phyloP scores from a whole-genome alignment of 2,329 filamentous ascomycete genomes.

The Aspergillus novoparasiticus region DNA sequence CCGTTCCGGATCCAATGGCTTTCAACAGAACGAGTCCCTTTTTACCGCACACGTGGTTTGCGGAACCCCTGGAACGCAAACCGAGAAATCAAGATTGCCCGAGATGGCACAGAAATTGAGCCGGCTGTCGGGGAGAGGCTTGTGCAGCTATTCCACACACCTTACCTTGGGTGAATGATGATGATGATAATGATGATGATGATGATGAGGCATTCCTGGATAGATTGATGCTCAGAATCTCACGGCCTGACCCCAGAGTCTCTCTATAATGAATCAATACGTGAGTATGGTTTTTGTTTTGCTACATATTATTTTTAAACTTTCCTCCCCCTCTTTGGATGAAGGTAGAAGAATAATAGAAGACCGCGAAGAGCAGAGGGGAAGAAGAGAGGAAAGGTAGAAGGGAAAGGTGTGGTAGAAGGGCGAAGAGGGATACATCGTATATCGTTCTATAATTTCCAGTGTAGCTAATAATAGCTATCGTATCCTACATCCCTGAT shows the following conservation, averaged over 20 bases:
- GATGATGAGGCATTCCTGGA: background rate
- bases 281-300: background rate
- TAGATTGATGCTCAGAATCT: background rate
- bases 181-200: no score
- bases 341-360: background rate
- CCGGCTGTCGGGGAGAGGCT: constrained; percentile 76
- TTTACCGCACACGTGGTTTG: constrained; percentile 83
- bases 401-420: background rate
- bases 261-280: background rate
- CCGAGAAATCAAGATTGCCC: constrained; percentile 90
- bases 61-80: constrained; percentile 96
- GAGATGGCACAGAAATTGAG: constrained; percentile 92
- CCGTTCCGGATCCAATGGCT: constrained; percentile 92
- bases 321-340: background rate
- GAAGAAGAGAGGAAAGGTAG: no score
- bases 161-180: background rate
- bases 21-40: constrained; percentile 79
- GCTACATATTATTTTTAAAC: background rate
- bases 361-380: no score
- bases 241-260: background rate
- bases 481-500: no score
- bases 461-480: no score
- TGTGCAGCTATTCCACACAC: constrained; percentile 73
- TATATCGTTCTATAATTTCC: no score
- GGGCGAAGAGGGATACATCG: no score